A percentile compares a stretch with the other conserved stretches of the same genome.
Evolutionary conservation across 179 eudicot genomes (phyloP).

Genomic region (Carnegiea gigantea): DNA sequence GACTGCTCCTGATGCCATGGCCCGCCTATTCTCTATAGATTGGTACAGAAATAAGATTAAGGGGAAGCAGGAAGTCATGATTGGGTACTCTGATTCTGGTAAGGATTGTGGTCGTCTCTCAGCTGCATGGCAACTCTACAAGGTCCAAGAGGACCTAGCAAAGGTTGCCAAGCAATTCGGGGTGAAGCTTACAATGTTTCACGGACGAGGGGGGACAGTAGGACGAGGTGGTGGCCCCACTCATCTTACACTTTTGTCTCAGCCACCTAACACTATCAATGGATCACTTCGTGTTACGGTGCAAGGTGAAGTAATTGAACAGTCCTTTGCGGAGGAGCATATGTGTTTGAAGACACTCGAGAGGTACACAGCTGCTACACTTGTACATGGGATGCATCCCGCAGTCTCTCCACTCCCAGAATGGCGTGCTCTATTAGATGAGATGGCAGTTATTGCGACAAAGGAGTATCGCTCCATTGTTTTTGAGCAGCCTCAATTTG

Average conservation of each 20-base stretch:
- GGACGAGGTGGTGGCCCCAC: conserved; percentile 97
- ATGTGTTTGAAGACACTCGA: conserved; percentile 82
- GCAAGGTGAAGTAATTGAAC: conserved; percentile 92
- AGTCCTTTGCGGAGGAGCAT: conserved; percentile 87
- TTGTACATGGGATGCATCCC: conserved; percentile 85
- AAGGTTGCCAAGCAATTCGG: conserved; percentile 70
- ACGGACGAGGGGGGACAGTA: conserved; percentile 91
- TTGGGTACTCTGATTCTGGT: conserved; percentile 92
- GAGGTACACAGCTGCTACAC: conserved; percentile 79
- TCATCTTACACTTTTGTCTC: conserved; percentile 84
- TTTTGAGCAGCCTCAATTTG: conserved; percentile 84
- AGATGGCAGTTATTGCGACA: conserved; percentile 80
- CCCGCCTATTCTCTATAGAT: conserved; percentile 72
- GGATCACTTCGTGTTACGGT: conserved; percentile 90
- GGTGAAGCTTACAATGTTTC: conserved; percentile 88
- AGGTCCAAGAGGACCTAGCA: conserved; percentile 82
- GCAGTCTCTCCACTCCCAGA: conserved; percentile 80
- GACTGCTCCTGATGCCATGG: conserved; percentile 73
- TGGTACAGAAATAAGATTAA: conserved; percentile 72
- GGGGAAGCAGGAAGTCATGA: conserved; percentile 94
- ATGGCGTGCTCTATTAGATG: conserved; percentile 83
- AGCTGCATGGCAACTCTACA: conserved; percentile 91
- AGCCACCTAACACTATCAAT: conserved; percentile 82
- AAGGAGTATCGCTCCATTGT: conserved; percentile 77
- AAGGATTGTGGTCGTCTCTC: conserved; percentile 91